Evolutionary conservation across 2,329 filamentous ascomycete genomes (phyloP).

Genomic region (Fusarium xylarioides): DNA sequence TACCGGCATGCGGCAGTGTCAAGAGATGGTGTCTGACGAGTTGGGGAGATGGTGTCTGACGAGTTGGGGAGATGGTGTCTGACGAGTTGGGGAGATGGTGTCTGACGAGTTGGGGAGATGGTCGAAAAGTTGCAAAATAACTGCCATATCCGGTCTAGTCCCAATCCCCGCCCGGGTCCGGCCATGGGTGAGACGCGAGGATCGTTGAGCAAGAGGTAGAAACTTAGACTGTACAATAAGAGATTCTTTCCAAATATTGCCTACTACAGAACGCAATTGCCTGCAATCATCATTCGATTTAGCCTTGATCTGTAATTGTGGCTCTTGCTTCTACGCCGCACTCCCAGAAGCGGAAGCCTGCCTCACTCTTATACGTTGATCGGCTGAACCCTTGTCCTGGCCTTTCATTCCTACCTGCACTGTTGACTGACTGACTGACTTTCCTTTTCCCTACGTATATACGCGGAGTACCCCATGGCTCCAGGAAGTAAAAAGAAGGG

Average conservation of each 20-base stretch:
- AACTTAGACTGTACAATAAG: slow-evolving; percentile 18
- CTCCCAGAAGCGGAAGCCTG: slow-evolving; percentile 12
- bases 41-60: not conserved
- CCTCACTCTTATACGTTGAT: slow-evolving; percentile 29
- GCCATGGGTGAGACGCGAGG: slow-evolving; percentile 16
- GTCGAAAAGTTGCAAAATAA: slow-evolving; percentile 41
- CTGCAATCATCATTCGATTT: slow-evolving; percentile 19
- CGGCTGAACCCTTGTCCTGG: slow-evolving; percentile 18
- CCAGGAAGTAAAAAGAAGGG: slow-evolving; percentile 34
- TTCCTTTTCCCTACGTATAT: not conserved
- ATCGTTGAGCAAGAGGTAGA: not conserved
- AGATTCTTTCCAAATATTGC: not conserved
- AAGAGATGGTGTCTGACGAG: slow-evolving; percentile 8
- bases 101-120: not conserved
- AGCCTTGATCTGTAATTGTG: slow-evolving; percentile 30
- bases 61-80: not conserved
- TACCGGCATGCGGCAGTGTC: slow-evolving; percentile 21
- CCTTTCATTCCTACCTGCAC: slow-evolving; percentile 11
- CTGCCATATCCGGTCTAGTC: slow-evolving; percentile 46
- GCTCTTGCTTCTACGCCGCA: slow-evolving; percentile 28
- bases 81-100: no score
- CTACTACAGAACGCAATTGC: not conserved
- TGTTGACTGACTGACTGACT: not conserved
- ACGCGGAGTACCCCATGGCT: slow-evolving; percentile 33
- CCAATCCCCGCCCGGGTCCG: slow-evolving; percentile 24